Evolutionary conservation across 177 flowering plant genomes (phyloP), one percentile per base, ranked within the genome.

Genomic region (Telopea speciosissima): DNA sequence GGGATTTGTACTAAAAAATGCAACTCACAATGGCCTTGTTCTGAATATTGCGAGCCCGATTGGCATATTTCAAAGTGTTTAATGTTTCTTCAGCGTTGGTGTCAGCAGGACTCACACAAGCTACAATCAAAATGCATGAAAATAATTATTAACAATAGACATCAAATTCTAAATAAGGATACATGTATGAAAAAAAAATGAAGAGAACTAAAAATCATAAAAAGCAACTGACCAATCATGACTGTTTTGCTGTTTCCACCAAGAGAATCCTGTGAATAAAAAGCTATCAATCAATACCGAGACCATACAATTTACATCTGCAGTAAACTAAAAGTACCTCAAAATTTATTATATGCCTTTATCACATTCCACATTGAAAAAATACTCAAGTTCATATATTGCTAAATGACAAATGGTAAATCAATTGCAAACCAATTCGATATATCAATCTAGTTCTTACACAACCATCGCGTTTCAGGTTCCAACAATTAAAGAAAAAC

Each of bases 51-150:
- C 99, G 97, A 64, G 99, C 97, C 72, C 99, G 97, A 74, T 96
- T 96, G 68, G 98, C 97, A 83, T 96, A 96, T 75, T 96, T 96
- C 68, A 96, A 68, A 1, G 99, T 96, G 77, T 96, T 96, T 17
- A 96, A 69, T 1, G 99, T 96, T 71, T 96, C 99, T 75, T 96
- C 99, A 0, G 99, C 93, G 85, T 93, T 96, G 69, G 95, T 87
- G 58, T 96, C 99, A 31, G 99, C 99, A 40, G 98, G 98, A 74
- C 99, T 96, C n/a, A 96, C 91, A 73, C 99, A 96, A 68, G 98
- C 98, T 96, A 67, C 24, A 72, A 65, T 25, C 52, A 60, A 10
- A 17, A 28, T 25, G 25, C 31, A 28, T 28, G 4, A 28, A 28
- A 28, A 63, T 17, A 28, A 28, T 28, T 8, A 16, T 16, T 11